Conservation (phyloP, 768 basidiomycete genomes). For the Xanthoconium stramineum region DNA sequence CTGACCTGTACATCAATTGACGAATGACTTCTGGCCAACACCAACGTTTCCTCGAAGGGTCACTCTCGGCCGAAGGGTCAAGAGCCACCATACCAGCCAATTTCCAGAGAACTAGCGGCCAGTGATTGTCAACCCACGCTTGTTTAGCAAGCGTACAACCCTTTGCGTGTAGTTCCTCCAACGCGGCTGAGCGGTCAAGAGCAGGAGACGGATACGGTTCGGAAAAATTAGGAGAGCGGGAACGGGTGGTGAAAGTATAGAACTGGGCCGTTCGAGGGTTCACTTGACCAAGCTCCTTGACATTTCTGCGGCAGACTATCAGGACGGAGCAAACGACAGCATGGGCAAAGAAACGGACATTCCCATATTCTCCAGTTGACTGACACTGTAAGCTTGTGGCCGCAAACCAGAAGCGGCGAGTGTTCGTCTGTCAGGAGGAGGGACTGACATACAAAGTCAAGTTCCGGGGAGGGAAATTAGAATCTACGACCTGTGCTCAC, state of each 20-base stretch:
- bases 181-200: conserved; percentile 53
- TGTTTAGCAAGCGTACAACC: conserved; percentile 70
- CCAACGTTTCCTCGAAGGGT: conserved; percentile 59
- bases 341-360: conserved; percentile 40
- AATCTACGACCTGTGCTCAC: conserved; percentile 31
- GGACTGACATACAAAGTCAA: conserved; percentile 23
- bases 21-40: conserved; percentile 76
- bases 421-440: conserved; percentile 38
- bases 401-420: conserved; percentile 47
- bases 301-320: conserved; percentile 38
- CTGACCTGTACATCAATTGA: conserved; percentile 84
- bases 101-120: conserved; percentile 91
- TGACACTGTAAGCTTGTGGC: conserved; percentile 44
- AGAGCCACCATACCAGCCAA: conserved; percentile 78
- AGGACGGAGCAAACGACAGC: neutral
- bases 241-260: conserved; percentile 53
- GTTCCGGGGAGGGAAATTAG: neutral
- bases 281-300: conserved; percentile 50
- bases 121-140: conserved; percentile 91
- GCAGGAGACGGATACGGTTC: conserved; percentile 18
- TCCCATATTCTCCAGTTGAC: conserved; percentile 48
- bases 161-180: conserved; percentile 47
- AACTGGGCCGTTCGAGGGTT: conserved; percentile 53
- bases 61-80: conserved; percentile 57
- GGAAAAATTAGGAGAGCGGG: conserved; percentile 26